These are phyloP conservation scores for Dovyalis caffra DNA, from an alignment of 345 rosid species.

Conservation along the genomic window DNA sequence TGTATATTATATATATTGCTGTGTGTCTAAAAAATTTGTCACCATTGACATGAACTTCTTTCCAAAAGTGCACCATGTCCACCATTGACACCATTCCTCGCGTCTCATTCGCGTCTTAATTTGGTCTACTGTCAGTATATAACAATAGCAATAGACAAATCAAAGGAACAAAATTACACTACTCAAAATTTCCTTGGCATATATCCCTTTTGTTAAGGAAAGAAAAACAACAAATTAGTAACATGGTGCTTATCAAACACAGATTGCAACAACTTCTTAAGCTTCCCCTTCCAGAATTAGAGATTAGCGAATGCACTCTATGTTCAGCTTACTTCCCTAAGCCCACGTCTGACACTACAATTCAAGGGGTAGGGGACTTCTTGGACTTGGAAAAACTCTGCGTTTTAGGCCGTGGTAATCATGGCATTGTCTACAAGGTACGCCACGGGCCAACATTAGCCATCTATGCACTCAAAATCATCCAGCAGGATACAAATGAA, in stretches of 20 bases:
- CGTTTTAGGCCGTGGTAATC: not conserved
- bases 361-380: not conserved
- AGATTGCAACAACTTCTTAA: not conserved
- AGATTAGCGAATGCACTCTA: not conserved
- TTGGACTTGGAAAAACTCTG: not conserved
- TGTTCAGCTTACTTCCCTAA: not conserved
- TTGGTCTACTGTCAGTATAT: too few relatives aligned
- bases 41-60: not conserved
- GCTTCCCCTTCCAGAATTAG: not conserved
- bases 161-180: not conserved
- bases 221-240: not conserved
- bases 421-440: not conserved
- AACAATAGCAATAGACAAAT: too few relatives aligned
- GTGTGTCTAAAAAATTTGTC: not conserved
- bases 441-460: not conserved
- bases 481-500: not conserved
- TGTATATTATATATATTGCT: not conserved
- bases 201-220: not conserved
- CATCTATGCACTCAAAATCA: not conserved
- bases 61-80: not conserved
- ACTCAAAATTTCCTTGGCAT: not conserved
- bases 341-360: not conserved
- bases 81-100: not conserved
- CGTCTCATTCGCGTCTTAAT: too few relatives aligned
- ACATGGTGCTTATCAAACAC: not conserved